Conservation (phyloP, 1,139 yeast species). For the Saccharomyces uvarum region DNA sequence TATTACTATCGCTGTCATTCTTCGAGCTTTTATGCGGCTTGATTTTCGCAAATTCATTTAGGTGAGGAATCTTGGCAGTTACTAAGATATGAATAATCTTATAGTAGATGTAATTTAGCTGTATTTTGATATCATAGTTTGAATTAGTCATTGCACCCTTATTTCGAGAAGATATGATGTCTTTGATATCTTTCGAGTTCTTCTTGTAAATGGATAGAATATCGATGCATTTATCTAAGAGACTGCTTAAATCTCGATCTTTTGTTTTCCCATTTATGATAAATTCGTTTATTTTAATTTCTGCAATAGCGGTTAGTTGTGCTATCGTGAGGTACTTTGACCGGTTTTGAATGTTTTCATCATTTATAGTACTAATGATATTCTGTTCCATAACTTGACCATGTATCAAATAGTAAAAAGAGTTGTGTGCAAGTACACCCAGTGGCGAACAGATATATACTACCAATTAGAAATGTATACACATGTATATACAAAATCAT, state of each 20-base stretch:
- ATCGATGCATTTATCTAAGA: conserved; percentile 27
- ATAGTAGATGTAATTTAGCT: conserved; percentile 26
- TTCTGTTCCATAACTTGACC: neutral
- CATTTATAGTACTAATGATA: neutral
- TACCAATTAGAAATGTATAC: neutral
- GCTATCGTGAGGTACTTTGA: conserved; percentile 10
- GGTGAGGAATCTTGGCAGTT: conserved; percentile 21
- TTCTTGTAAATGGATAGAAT: conserved; percentile 28
- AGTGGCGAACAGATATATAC: neutral
- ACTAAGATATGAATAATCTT: conserved; percentile 28
- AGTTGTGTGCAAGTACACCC: neutral
- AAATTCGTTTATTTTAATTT: conserved; percentile 13
- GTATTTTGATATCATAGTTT: neutral
- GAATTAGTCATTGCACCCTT: conserved; percentile 2
- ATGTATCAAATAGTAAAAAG: neutral
- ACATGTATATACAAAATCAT: neutral
- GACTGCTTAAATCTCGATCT: conserved; percentile 19
- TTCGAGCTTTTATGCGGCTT: conserved; percentile 5
- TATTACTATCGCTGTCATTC: conserved; percentile 10
- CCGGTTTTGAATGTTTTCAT: conserved; percentile 10
- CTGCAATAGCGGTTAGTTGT: conserved; percentile 25
- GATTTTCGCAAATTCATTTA: conserved; percentile 20
- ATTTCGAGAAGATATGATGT: neutral
- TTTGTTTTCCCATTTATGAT: conserved; percentile 17
- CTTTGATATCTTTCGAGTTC: conserved; percentile 22